phyloP scores from a whole-genome alignment of 2,329 filamentous ascomycete species.

The Lachnellula cervina region DNA sequence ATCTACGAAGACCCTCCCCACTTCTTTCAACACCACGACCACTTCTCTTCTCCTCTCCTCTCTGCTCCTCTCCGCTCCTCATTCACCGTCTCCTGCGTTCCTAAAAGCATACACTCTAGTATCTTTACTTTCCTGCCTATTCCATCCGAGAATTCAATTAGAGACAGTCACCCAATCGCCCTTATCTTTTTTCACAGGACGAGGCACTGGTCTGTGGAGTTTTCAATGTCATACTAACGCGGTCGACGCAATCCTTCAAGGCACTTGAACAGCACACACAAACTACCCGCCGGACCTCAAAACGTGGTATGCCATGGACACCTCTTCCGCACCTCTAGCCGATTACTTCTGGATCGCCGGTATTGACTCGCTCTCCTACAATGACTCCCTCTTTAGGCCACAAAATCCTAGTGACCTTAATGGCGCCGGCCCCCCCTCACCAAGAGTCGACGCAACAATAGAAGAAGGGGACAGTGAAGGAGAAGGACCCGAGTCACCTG shows the following conservation, averaged over 20 bases:
- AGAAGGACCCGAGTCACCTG: constrained; percentile 42
- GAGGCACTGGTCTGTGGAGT: not conserved
- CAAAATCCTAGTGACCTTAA: constrained; percentile 26
- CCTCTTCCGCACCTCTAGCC: constrained; percentile 58
- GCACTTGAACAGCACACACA: constrained; percentile 9
- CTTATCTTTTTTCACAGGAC: not conserved
- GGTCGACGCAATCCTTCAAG: constrained; percentile 1
- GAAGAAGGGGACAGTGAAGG: constrained; percentile 48
- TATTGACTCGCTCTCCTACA: constrained; percentile 62
- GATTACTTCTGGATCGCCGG: constrained; percentile 75
- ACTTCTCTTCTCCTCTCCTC: constrained; percentile 65
- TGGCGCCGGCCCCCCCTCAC: constrained; percentile 23
- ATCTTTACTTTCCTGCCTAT: not conserved
- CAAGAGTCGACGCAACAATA: constrained; percentile 52
- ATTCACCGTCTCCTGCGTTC: not conserved
- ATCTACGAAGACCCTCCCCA: constrained; percentile 36
- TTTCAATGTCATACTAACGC: constrained; percentile 21
- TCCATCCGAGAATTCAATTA: not conserved
- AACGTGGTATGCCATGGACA: constrained; percentile 30
- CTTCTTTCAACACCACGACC: constrained; percentile 57
- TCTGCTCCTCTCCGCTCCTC: constrained; percentile 64
- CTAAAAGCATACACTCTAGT: not conserved
- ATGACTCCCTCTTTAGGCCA: constrained; percentile 44
- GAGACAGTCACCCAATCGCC: not conserved
- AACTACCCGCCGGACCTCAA: not conserved